Base-by-base conservation (phyloP, 768 basidiomycete species). In the Strobilomyces dryophilus region DNA sequence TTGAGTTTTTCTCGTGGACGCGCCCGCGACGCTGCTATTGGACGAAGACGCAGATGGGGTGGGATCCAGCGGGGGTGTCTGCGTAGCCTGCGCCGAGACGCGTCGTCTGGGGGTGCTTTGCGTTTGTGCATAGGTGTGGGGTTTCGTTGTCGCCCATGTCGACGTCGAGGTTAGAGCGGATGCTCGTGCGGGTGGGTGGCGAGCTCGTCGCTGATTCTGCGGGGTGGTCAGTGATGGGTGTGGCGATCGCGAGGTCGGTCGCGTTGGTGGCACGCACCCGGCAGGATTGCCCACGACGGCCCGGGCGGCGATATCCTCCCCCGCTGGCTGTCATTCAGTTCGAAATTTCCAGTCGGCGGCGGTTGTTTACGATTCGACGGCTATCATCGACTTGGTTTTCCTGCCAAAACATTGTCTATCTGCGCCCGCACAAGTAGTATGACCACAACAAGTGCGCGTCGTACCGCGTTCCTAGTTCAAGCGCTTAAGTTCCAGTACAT, bases 231-330 rank as follows among this genome's bases (percentile, higher is more conserved):
- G 62, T n/a, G n/a, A n/a, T n/a, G n/a, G n/a, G n/a, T n/a, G n/a
- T n/a, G n/a, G n/a, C n/a, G n/a, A n/a, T n/a, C n/a, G n/a, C n/a
- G 29, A 3, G 20, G 14, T 49, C 40, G n/a, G n/a, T n/a, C n/a
- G n/a, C n/a, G n/a, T n/a, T n/a, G n/a, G 53, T 43, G 53, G 42
- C 46, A 62, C 67, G 49, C 66, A 64, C 51, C 47, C 32, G 58
- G n/a, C 47, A 61, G 47, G 41, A 64, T 44, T 5, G 69, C 46
- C 67, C 67, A 68, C 18, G 62, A 53, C 20, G 67, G 68, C 10
- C 67, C 68, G 27, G 67, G 67, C 26, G 66, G 67, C 10, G 24
- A 7, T 21, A 27, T 8, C 27, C 27, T 21, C 39, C 39, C n/a
- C n/a, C n/a, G n/a, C n/a, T n/a, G n/a, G n/a, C 15, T n/a, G 14